These are phyloP conservation scores for Vanderwaltozyma verrucispora DNA, from an alignment of 805 yeast species.

Conservation along the genomic window DNA sequence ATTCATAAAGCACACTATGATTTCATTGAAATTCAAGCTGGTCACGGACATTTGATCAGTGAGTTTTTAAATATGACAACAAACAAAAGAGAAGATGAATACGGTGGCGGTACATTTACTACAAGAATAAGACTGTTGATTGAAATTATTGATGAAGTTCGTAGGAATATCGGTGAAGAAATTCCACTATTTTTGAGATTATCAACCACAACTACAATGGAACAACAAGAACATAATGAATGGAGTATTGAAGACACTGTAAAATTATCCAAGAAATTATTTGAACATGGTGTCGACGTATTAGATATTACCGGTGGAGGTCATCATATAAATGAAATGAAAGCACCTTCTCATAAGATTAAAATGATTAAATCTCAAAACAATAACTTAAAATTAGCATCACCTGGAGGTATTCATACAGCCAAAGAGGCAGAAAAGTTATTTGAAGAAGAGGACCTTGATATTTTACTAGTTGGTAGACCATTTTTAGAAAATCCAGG, in stretches of 20 bases:
- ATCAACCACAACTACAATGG: slow-evolving; percentile 22
- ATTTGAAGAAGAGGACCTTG: slow-evolving; percentile 36
- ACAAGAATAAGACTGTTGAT: slow-evolving; percentile 42
- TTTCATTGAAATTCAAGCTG: slow-evolving; percentile 52
- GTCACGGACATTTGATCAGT: slow-evolving; percentile 48
- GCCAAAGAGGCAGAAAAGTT: slow-evolving; percentile 31
- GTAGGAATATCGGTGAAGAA: slow-evolving; percentile 30
- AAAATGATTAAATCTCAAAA: slow-evolving; percentile 1
- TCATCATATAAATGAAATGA: slow-evolving; percentile 32
- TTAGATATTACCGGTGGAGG: slow-evolving; percentile 45
- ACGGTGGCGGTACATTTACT: slow-evolving; percentile 49
- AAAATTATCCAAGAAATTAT: slow-evolving; percentile 31
- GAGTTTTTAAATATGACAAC: slow-evolving; percentile 37
- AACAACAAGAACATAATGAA: slow-evolving; percentile 23
- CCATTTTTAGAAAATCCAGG: slow-evolving; percentile 40
- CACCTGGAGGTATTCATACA: slow-evolving; percentile 37
- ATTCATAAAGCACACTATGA: slow-evolving; percentile 43
- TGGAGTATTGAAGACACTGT: slow-evolving; percentile 40
- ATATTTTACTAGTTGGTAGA: slow-evolving; percentile 38
- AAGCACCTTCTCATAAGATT: slow-evolving; percentile 1
- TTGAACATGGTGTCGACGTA: slow-evolving; percentile 38
- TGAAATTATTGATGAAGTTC: slow-evolving; percentile 40
- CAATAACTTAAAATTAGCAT: slow-evolving; percentile 21
- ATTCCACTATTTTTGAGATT: slow-evolving; percentile 40
- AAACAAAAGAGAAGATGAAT: slow-evolving; percentile 49